Percentiles rank a stretch among this genome's conserved stretches.
These are phyloP conservation scores for Pyrenula massariospora DNA, from an alignment of 495 filamentous ascomycete species.

Conservation along the genomic window DNA sequence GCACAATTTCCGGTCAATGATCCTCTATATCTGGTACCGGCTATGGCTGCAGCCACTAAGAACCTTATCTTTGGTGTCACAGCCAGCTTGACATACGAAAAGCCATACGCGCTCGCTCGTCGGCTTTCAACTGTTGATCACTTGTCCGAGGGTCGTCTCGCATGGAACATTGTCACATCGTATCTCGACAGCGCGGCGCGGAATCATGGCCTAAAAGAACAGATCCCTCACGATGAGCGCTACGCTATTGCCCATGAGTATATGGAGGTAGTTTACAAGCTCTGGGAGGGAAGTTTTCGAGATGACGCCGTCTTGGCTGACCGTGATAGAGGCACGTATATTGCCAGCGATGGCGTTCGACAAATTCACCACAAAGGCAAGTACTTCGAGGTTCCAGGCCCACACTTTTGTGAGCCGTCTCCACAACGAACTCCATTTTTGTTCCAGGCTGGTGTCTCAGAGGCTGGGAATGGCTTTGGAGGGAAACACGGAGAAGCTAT, in stretches of 20 bases:
- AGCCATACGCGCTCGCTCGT: slow-evolving; percentile 46
- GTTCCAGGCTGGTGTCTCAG: slow-evolving; percentile 43
- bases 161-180: slow-evolving; percentile 51
- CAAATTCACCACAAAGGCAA: slow-evolving; percentile 46
- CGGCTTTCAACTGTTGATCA: slow-evolving; percentile 48
- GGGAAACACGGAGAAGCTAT: slow-evolving; percentile 48
- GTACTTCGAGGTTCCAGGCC: slow-evolving; percentile 43
- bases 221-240: slow-evolving; percentile 43
- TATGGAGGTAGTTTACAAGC: slow-evolving; percentile 47
- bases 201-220: slow-evolving; percentile 37
- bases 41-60: slow-evolving; percentile 46
- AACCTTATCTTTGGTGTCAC: slow-evolving; percentile 42
- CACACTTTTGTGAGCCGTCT: slow-evolving; percentile 42
- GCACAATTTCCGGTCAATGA: slow-evolving; percentile 26
- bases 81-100: slow-evolving; percentile 40
- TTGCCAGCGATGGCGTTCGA: slow-evolving; percentile 34
- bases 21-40: slow-evolving; percentile 34
- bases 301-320: slow-evolving; percentile 44
- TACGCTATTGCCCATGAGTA: slow-evolving; percentile 51
- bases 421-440: slow-evolving; percentile 47
- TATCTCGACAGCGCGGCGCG: slow-evolving; percentile 46
- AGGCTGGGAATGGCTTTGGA: slow-evolving; percentile 40
- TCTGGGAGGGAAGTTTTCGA: slow-evolving; percentile 48
- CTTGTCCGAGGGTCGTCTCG: slow-evolving; percentile 41
- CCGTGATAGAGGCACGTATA: slow-evolving; percentile 31